Percentiles rank a stretch among this genome's conserved stretches.
These are phyloP conservation scores for Anisodus acutangulus DNA, from an alignment of 257 asterid species.

Conservation along the genomic window DNA sequence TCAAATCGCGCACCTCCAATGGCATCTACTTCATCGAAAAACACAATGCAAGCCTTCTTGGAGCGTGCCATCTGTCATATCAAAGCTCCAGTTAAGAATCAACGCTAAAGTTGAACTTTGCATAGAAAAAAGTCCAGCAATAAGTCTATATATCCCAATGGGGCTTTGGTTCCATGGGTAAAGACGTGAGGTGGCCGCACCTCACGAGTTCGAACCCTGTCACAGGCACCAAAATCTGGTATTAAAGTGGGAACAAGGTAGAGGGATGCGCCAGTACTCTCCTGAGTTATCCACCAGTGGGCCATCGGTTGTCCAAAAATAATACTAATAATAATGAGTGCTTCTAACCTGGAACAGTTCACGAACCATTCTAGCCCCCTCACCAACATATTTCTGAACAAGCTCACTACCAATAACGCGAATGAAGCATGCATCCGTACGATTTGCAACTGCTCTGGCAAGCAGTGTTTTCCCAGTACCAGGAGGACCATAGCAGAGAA, in stretches of 20 bases:
- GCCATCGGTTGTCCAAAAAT: neutral
- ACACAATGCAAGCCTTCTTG: slow-evolving; percentile 95
- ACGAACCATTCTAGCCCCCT: slow-evolving; percentile 99
- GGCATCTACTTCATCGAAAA: slow-evolving; percentile 96
- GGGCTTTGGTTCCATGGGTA: neutral
- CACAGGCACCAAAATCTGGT: neutral
- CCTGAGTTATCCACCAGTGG: neutral
- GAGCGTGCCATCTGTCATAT: slow-evolving; percentile 93
- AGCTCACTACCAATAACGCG: slow-evolving; percentile 98
- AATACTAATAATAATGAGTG: neutral
- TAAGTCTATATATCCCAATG: neutral
- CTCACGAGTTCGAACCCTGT: neutral
- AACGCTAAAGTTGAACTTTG: neutral
- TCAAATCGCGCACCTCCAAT: slow-evolving; percentile 98
- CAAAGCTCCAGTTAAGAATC: slow-evolving; percentile 15
- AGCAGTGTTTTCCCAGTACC: slow-evolving; percentile 96
- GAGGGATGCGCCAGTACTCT: neutral
- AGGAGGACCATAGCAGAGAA: slow-evolving; percentile 96
- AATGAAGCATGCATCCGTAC: slow-evolving; percentile 97
- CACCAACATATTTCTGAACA: slow-evolving; percentile 97
- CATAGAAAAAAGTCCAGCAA: neutral
- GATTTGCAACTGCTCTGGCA: slow-evolving; percentile 96
- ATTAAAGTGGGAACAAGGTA: neutral
- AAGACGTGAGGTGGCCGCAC: neutral
- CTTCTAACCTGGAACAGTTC: slow-evolving; percentile 88